Base-by-base conservation (phyloP, 495 filamentous ascomycete species). In the Aspergillus cavernicola region DNA sequence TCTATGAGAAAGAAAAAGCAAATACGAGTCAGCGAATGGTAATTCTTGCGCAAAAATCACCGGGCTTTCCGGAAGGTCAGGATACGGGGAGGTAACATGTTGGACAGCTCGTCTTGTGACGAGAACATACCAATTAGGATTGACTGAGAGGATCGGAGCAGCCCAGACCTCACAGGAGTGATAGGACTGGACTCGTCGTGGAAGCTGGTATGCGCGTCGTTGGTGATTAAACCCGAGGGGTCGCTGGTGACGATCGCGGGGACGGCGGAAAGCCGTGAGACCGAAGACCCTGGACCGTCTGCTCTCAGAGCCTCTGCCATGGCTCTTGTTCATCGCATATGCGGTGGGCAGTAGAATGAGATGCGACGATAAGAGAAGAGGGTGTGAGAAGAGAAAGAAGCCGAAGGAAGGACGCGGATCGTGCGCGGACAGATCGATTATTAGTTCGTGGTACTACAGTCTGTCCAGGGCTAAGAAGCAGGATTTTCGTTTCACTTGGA, bases 221-320 rank as follows among this genome's bases (percentile, higher is more conserved):
- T 50, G 48, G 26, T 35, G 32, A 22, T 49, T 24, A 41, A 53
- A 42, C 33, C 49, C 33, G 49, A 43, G n/a, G 36, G 40, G 32
- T 52, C 57, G 53, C 39, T 57, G 50, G 62, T 59, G 62, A 62
- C 28, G 46, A 59, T 58, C 53, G 61, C 58, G 60, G 62, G 53
- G 44, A 61, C 26, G 6, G 51, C 49, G 38, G 50, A 47, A 52
- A 55, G 50, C 53, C 57, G 60, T 42, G 53, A 55, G 24, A 51
- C 56, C 48, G 59, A 56, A 32, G 52, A 53, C 42, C 52, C 32
- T 50, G 29, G 52, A 42, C 26, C 49, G 44, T 62, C 57, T 45
- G 54, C 53, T 55, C 53, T 59, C 60, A 53, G 57, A 61, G 41
- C 63, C 64, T 64, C 62, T 54, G 64, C 56, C 66, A 69, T 69